phyloP scores from a whole-genome alignment of 73 alveolate genomes.

The Tetrahymena thermophila region DNA sequence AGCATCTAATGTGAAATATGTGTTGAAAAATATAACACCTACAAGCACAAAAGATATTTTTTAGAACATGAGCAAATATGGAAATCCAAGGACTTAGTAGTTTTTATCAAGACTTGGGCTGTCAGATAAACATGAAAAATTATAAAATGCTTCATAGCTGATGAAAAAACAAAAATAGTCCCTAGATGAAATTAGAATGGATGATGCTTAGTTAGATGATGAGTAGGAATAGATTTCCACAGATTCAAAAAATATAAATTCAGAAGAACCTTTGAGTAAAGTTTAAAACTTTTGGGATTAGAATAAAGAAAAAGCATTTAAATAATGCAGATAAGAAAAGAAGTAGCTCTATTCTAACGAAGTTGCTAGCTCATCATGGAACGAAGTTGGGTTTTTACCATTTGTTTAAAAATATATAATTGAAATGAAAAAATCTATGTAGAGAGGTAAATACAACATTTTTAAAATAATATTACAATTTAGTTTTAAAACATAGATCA shows the following conservation, averaged over 20 bases:
- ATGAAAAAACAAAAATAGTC: not conserved
- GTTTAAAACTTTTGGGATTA: constrained; percentile 11
- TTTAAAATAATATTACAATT: not conserved
- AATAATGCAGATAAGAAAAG: constrained; percentile 20
- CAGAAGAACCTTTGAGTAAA: not conserved
- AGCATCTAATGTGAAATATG: not conserved
- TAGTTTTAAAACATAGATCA: not conserved
- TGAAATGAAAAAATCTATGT: constrained; percentile 11
- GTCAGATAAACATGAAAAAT: not conserved
- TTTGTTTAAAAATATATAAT: constrained; percentile 11
- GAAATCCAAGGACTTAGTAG: constrained; percentile 27
- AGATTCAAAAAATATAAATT: not conserved
- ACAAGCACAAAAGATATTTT: constrained; percentile 27
- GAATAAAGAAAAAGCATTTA: not conserved
- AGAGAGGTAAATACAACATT: not conserved
- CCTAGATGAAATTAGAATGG: not conserved
- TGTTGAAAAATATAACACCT: constrained; percentile 21
- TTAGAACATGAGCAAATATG: constrained; percentile 38
- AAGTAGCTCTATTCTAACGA: constrained; percentile 34
- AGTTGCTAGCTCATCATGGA: constrained; percentile 33
- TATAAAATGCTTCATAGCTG: not conserved
- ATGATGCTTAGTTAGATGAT: not conserved
- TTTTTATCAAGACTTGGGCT: constrained; percentile 20
- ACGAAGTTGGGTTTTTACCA: constrained; percentile 37
- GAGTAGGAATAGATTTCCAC: not conserved